Percentiles rank a stretch among this genome's conserved stretches.
phyloP scores from a whole-genome alignment of 441 rosid species.

The Populus hybrid region DNA sequence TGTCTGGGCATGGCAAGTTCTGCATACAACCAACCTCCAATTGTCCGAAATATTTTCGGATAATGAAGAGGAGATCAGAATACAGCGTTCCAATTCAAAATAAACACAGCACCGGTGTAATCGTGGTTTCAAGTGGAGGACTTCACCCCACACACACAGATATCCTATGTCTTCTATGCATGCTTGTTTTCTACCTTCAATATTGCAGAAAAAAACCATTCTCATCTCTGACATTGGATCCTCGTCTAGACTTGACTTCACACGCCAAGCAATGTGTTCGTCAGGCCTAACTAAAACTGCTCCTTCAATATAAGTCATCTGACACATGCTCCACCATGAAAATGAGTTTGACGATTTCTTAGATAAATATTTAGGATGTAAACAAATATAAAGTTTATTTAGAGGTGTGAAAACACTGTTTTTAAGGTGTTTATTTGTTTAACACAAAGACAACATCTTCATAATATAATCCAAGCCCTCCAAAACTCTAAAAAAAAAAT shows the following conservation, averaged over 20 bases:
- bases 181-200: conserved; percentile 25
- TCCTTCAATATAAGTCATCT: conserved; percentile 57
- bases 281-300: conserved; percentile 80
- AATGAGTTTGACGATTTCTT: conserved; percentile 29
- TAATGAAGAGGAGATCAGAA: neutral
- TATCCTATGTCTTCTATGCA: neutral
- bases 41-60: neutral
- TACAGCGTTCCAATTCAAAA: neutral
- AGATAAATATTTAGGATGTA: conserved; percentile 11
- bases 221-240: conserved; percentile 34
- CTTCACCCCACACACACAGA: neutral
- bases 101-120: neutral
- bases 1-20: neutral
- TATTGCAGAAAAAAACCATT: conserved; percentile 43
- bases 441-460: no score
- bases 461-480: no score
- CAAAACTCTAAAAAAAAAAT: no score
- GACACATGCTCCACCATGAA: conserved; percentile 82
- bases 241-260: conserved; percentile 31
- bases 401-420: no score
- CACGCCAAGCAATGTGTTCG: conserved; percentile 80
- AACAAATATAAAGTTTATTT: no score
- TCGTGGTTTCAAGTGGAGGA: neutral
- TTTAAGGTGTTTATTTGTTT: no score
- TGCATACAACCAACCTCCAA: neutral